These are phyloP conservation scores for Hibiscus trionum DNA, from an alignment of 345 rosid genomes.

Conservation along the genomic window DNA sequence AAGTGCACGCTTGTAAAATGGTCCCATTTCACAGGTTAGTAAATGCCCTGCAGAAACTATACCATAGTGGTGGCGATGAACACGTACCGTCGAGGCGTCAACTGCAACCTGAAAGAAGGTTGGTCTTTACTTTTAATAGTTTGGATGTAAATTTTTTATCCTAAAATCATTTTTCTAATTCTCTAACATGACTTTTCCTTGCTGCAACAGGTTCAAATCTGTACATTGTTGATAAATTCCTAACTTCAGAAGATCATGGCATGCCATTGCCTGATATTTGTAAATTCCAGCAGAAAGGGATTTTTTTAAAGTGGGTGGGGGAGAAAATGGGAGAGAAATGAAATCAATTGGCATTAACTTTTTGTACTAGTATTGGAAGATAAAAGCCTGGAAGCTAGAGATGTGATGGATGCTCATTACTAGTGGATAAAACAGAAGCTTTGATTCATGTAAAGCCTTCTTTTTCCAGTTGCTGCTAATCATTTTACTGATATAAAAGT, in stretches of 20 bases:
- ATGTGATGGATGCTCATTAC: too few relatives aligned
- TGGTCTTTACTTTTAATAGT: constrained; percentile 9
- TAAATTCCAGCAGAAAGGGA: background rate
- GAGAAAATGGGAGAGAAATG: background rate
- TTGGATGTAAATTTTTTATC: background rate
- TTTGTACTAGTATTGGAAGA: background rate
- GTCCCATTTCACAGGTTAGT: constrained; percentile 24
- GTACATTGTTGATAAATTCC: background rate
- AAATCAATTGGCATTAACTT: background rate
- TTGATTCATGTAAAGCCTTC: too few relatives aligned
- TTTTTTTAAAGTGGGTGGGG: background rate
- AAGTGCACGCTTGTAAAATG: background rate
- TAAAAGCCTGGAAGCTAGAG: too few relatives aligned
- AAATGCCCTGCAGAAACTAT: constrained; percentile 13
- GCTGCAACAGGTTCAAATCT: constrained; percentile 6
- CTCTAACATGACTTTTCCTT: constrained; percentile 3
- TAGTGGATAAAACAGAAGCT: too few relatives aligned
- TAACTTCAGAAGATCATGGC: background rate
- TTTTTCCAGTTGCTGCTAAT: too few relatives aligned
- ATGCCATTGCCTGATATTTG: background rate
- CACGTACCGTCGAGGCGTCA: constrained; percentile 11
- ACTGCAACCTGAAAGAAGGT: constrained; percentile 23
- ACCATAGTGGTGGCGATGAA: constrained; percentile 15
- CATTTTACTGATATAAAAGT: constrained; percentile 26
- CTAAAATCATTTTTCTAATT: constrained; percentile 14